Evolutionary conservation across 2,329 filamentous ascomycete species (phyloP).

Genomic region (Sarocladiaceae sp.): DNA sequence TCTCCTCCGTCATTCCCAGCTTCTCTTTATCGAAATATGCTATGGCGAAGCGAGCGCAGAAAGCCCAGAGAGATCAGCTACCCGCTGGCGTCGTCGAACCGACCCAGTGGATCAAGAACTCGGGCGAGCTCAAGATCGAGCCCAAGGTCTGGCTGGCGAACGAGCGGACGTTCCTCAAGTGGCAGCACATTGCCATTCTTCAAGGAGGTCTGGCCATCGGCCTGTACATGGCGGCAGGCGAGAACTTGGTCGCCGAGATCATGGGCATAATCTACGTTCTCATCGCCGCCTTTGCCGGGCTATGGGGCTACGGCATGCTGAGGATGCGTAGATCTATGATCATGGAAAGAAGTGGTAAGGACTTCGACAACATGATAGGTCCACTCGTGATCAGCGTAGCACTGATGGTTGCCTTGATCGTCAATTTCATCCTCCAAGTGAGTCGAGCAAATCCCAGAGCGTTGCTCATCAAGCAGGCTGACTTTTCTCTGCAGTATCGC

Average conservation of each 20-base stretch:
- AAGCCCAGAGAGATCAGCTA: constrained; percentile 42
- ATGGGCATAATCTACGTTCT: constrained; percentile 79
- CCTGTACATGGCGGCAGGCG: constrained; percentile 80
- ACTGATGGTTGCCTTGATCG: constrained; percentile 66
- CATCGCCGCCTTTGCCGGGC: constrained; percentile 75
- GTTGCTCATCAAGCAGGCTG: constrained; percentile 2
- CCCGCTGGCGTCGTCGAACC: constrained; percentile 88
- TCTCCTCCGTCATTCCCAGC: constrained; percentile 71
- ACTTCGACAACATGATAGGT: constrained; percentile 85
- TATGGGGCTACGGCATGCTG: constrained; percentile 85
- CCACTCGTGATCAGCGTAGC: constrained; percentile 78
- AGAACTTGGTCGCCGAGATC: constrained; percentile 66
- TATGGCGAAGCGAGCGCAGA: constrained; percentile 41
- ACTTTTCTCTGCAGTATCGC: constrained; percentile 21
- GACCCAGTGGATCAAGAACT: constrained; percentile 86
- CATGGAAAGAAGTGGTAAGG: constrained; percentile 75
- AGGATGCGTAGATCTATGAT: constrained; percentile 73
- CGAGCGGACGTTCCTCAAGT: constrained; percentile 96
- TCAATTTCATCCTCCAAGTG: constrained; percentile 89
- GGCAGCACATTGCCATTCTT: constrained; percentile 90
- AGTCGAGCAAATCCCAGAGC: constrained; percentile 19
- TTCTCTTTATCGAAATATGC: constrained; percentile 79
- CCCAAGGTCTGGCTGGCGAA: constrained; percentile 99
- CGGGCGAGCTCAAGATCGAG: constrained; percentile 85
- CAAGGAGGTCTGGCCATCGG: constrained; percentile 78